Conservation (phyloP, 2,329 filamentous ascomycete species). For the Aspergillus sp. region DNA sequence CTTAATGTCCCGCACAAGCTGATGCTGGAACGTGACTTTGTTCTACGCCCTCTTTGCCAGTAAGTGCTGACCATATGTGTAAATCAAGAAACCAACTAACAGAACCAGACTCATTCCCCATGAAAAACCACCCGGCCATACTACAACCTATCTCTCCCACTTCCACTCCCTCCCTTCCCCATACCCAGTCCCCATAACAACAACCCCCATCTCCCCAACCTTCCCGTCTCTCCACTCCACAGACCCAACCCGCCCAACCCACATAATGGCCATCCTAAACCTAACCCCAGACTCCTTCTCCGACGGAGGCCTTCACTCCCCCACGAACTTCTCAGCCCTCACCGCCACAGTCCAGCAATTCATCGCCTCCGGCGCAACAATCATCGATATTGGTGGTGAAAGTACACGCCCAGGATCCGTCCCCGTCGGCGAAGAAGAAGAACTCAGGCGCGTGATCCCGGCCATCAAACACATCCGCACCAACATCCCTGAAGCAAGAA, state of each 20-base stretch:
- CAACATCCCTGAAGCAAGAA: conserved; percentile 53
- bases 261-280: conserved; percentile 91
- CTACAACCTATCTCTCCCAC: conserved; percentile 28
- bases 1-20: conserved; percentile 78
- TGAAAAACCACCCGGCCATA: conserved; percentile 26
- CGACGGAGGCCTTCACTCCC: conserved; percentile 65
- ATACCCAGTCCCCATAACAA: conserved; percentile 30
- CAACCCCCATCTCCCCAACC: conserved; percentile 29
- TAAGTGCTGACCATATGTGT: conserved; percentile 12
- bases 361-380: conserved; percentile 64
- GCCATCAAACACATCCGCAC: conserved; percentile 65
- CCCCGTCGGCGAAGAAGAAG: conserved; percentile 64
- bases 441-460: conserved; percentile 70
- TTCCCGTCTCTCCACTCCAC: conserved; percentile 54
- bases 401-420: conserved; percentile 74
- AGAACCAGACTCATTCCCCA: conserved; percentile 36
- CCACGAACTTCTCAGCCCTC: conserved; percentile 45
- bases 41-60: conserved; percentile 71
- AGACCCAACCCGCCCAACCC: conserved; percentile 54
- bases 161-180: conserved; percentile 28
- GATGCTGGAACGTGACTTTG: conserved; percentile 89
- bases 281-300: conserved; percentile 96
- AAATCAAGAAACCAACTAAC: conserved; percentile 6
- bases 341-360: conserved; percentile 54
- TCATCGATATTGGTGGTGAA: conserved; percentile 89